Conservation (phyloP, 305 asterid species). For the Rubia tinctorum region DNA sequence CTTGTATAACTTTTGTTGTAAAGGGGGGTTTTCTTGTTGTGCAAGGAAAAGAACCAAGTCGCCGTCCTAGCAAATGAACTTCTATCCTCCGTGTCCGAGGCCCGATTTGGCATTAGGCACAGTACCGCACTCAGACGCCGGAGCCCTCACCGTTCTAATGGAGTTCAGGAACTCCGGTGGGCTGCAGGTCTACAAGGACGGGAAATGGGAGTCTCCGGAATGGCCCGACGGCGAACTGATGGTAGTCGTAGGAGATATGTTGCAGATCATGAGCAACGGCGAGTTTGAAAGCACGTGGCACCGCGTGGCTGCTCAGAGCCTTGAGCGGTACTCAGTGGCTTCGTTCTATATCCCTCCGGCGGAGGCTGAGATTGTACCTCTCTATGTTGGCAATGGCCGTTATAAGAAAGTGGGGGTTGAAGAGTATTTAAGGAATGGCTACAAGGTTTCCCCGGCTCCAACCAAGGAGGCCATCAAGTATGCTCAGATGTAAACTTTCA, state of each 20-base stretch:
- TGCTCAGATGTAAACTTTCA: slow-evolving; percentile 20
- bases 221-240: slow-evolving; percentile 38
- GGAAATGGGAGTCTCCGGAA: slow-evolving; percentile 26
- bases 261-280: slow-evolving; percentile 42
- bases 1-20: too few species aligned
- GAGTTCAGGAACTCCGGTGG: slow-evolving; percentile 34
- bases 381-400: neutral
- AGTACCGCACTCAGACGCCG: slow-evolving; percentile 27
- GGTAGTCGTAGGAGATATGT: slow-evolving; percentile 25
- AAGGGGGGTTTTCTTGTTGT: too few species aligned
- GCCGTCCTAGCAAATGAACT: slow-evolving; percentile 33
- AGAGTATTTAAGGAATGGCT: slow-evolving; percentile 27
- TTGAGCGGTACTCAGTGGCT: slow-evolving; percentile 28
- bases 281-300: slow-evolving; percentile 38
- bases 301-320: slow-evolving; percentile 19
- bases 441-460: slow-evolving; percentile 24
- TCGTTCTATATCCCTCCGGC: slow-evolving; percentile 33
- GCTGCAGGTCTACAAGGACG: slow-evolving; percentile 29
- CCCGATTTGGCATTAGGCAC: slow-evolving; percentile 34
- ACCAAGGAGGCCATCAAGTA: slow-evolving; percentile 27
- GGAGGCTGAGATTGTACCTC: slow-evolving; percentile 24
- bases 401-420: slow-evolving; percentile 34
- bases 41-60: slow-evolving; percentile 21
- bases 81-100: slow-evolving; percentile 33
- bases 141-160: slow-evolving; percentile 27